phyloP scores from a whole-genome alignment of 164 flowering plant species.

The Dillenia suffruticosa region DNA sequence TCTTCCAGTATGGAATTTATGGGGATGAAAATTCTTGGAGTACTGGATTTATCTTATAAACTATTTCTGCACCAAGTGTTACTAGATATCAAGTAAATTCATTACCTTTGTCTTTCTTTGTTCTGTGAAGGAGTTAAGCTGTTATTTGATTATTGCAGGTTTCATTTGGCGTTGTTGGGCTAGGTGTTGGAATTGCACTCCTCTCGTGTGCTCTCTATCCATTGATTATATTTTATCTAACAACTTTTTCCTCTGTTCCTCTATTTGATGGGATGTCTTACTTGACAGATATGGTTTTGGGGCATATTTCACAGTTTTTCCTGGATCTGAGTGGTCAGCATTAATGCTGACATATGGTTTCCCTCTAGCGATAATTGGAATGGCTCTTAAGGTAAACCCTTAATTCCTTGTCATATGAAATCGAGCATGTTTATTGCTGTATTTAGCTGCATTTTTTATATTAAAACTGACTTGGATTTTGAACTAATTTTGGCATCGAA shows the following conservation, averaged over 20 bases:
- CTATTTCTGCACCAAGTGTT: background rate
- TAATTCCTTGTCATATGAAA: too few species aligned
- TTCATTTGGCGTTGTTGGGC: slow-evolving; percentile 93
- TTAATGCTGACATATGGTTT: slow-evolving; percentile 95
- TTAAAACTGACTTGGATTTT: too few species aligned
- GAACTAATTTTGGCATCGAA: too few species aligned
- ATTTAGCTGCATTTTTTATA: too few species aligned
- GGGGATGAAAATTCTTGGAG: too few species aligned
- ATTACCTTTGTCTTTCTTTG: background rate
- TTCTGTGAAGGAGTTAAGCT: background rate
- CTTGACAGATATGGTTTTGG: slow-evolving; percentile 87
- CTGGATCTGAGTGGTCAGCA: slow-evolving; percentile 98
- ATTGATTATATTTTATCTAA: background rate
- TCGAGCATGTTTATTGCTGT: too few species aligned
- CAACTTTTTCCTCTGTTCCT: background rate
- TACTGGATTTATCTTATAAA: too few species aligned
- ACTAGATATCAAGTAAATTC: background rate
- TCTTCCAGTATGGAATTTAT: too few species aligned
- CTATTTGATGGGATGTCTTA: background rate
- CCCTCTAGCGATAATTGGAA: slow-evolving; percentile 96
- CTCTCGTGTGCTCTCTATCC: slow-evolving; percentile 51
- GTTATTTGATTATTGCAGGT: slow-evolving; percentile 42
- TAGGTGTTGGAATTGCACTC: slow-evolving; percentile 69
- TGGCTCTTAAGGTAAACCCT: slow-evolving; percentile 89
- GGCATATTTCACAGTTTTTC: slow-evolving; percentile 90